Conservation (phyloP, 2,329 filamentous ascomycete species). For the Colletotrichum truncatum region DNA sequence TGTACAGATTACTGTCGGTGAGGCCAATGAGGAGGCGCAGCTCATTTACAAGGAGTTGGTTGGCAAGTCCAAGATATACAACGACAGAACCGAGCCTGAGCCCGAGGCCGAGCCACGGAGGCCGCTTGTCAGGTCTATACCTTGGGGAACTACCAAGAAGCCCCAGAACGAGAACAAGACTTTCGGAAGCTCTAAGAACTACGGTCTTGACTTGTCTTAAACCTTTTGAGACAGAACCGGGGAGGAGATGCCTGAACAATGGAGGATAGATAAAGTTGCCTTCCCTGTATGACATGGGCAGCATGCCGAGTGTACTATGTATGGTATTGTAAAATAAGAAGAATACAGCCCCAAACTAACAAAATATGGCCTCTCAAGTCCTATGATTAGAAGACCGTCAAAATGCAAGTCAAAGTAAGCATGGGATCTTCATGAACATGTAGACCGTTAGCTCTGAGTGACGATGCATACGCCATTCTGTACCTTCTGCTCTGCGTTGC, state of each 20-base stretch:
- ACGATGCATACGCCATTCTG: no score
- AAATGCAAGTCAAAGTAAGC: no score
- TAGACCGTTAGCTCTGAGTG: no score
- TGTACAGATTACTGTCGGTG: slow-evolving; percentile 54
- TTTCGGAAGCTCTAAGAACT: slow-evolving; percentile 47
- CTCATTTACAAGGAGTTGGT: slow-evolving; percentile 57
- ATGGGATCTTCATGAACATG: no score
- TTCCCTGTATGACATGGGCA: slow-evolving; percentile 3
- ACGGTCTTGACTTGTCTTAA: slow-evolving; percentile 43
- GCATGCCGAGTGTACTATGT: slow-evolving; percentile 19
- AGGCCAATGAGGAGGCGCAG: slow-evolving; percentile 47
- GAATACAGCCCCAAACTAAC: slow-evolving; percentile 15
- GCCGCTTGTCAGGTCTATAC: background rate
- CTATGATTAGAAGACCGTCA: no score
- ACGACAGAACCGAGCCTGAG: slow-evolving; percentile 31
- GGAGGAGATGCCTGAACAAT: background rate
- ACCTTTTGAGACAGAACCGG: slow-evolving; percentile 2
- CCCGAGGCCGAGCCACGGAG: background rate
- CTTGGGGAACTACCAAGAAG: background rate
- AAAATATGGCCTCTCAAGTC: no score
- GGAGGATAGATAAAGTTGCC: background rate
- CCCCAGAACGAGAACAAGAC: background rate
- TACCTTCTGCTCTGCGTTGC: no score
- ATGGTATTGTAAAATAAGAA: slow-evolving; percentile 28
- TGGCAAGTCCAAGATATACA: slow-evolving; percentile 45